Evolutionary conservation across 176 grass and related monocot species (phyloP).

Genomic region (Cocos nucifera): DNA sequence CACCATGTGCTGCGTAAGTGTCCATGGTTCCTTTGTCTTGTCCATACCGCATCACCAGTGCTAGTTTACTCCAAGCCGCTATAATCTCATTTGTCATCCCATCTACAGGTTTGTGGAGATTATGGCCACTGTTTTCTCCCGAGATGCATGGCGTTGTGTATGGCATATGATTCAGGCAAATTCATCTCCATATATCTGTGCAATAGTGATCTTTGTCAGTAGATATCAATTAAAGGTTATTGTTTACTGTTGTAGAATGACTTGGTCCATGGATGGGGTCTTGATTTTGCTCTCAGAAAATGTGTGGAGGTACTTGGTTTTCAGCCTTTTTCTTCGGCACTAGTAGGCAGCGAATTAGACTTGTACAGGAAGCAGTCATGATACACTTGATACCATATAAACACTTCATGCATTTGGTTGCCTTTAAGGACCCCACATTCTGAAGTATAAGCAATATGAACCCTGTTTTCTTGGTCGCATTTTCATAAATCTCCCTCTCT

Average conservation of each 20-base stretch:
- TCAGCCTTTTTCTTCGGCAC: too few relatives aligned
- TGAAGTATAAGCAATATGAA: too few relatives aligned
- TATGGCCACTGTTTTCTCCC: slow-evolving; percentile 92
- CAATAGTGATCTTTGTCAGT: too few relatives aligned
- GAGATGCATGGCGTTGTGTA: slow-evolving; percentile 86
- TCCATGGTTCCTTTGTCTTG: background rate
- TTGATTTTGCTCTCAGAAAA: slow-evolving; percentile 81
- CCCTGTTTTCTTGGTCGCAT: too few relatives aligned
- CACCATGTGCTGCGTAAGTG: slow-evolving; percentile 82
- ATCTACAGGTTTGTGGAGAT: slow-evolving; percentile 86
- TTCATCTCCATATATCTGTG: background rate
- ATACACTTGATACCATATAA: too few relatives aligned
- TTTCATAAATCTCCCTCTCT: too few relatives aligned
- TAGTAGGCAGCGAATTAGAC: too few relatives aligned
- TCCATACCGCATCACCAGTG: too few relatives aligned
- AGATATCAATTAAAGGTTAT: background rate
- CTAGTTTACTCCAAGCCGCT: too few relatives aligned
- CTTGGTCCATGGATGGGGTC: slow-evolving; percentile 89
- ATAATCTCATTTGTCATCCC: background rate
- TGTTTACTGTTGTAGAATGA: slow-evolving; percentile 48
- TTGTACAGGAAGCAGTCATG: too few relatives aligned
- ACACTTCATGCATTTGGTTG: background rate
- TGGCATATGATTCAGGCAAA: slow-evolving; percentile 97
- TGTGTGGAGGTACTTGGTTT: slow-evolving; percentile 59
- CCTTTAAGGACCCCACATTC: too few relatives aligned